Evolutionary conservation across 2,329 filamentous ascomycete species (phyloP).

Genomic region (Exophiala aquamarina): DNA sequence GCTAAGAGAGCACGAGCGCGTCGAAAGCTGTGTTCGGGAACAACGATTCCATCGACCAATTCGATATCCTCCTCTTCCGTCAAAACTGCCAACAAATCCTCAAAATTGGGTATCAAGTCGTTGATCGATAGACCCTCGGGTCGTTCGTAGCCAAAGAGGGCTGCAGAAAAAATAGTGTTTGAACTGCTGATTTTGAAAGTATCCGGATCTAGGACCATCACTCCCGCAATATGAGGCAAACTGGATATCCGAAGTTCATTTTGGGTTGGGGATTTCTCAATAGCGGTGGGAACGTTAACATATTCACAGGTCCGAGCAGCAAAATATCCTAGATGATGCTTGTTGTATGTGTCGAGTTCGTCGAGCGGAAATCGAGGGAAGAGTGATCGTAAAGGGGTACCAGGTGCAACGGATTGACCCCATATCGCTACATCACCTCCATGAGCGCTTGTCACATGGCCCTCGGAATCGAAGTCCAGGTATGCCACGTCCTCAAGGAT

Average conservation of each 20-base stretch:
- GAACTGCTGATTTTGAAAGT: conserved; percentile 82
- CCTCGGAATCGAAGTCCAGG: conserved; percentile 74
- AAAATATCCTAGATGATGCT: conserved; percentile 68
- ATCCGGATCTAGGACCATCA: conserved; percentile 83
- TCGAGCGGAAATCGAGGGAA: conserved; percentile 78
- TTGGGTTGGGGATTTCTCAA: conserved; percentile 70
- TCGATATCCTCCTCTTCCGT: conserved; percentile 83
- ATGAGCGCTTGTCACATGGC: conserved; percentile 65
- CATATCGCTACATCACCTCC: conserved; percentile 87
- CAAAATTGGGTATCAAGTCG: conserved; percentile 81
- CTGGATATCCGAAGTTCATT: conserved; percentile 82
- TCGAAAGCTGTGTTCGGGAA: conserved; percentile 93
- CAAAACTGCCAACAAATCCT: conserved; percentile 76
- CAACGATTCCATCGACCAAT: conserved; percentile 88
- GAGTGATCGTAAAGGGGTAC: conserved; percentile 73
- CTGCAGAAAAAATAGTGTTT: conserved; percentile 90
- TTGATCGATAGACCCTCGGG: conserved; percentile 78
- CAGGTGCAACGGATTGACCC: conserved; percentile 65
- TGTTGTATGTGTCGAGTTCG: conserved; percentile 38
- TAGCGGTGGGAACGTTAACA: conserved; percentile 79
- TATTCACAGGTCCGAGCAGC: conserved; percentile 76
- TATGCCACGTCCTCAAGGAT: conserved; percentile 91
- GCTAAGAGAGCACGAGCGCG: conserved; percentile 82
- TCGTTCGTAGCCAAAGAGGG: conserved; percentile 84
- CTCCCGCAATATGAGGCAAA: conserved; percentile 95